These are phyloP conservation scores for Beverwykella pulmonaria DNA, from an alignment of 495 filamentous ascomycete species.

Conservation along the genomic window DNA sequence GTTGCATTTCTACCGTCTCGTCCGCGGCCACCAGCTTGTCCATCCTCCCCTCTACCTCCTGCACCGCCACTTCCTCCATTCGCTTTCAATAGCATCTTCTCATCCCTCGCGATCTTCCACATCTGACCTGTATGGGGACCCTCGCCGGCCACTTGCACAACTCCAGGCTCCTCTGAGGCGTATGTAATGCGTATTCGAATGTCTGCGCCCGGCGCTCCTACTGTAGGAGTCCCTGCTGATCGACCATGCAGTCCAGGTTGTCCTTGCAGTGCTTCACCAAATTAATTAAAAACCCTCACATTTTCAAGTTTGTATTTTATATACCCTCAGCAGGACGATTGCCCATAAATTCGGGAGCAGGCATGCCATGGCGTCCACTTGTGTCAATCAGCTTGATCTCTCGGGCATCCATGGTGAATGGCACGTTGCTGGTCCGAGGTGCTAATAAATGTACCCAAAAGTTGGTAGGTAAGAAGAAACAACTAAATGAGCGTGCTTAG, in stretches of 20 bases:
- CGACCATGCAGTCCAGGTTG: constrained; percentile 7
- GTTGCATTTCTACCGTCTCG: constrained; percentile 40
- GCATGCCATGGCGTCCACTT: constrained; percentile 13
- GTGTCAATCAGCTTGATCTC: constrained; percentile 13
- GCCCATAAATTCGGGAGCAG: constrained; percentile 9
- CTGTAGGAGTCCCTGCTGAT: constrained; percentile 13
- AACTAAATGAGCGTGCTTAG: too few species aligned
- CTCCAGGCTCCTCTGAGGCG: constrained; percentile 13
- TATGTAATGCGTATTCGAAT: constrained; percentile 29
- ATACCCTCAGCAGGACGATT: background rate
- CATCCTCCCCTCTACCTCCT: constrained; percentile 46
- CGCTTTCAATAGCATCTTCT: constrained; percentile 39
- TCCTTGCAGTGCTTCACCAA: constrained; percentile 6
- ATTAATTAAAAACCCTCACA: background rate
- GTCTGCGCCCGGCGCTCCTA: constrained; percentile 9
- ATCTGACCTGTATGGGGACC: constrained; percentile 32
- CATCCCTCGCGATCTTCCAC: constrained; percentile 40
- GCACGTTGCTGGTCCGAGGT: background rate
- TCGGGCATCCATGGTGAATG: constrained; percentile 9
- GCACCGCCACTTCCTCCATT: constrained; percentile 46
- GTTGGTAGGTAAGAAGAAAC: too few species aligned
- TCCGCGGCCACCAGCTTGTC: constrained; percentile 42
- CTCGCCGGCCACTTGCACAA: constrained; percentile 31
- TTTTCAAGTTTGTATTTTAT: background rate
- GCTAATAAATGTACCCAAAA: too few species aligned